These are phyloP conservation scores for Passalora sequoiae DNA, from an alignment of 2,329 filamentous ascomycete genomes.

Conservation along the genomic window DNA sequence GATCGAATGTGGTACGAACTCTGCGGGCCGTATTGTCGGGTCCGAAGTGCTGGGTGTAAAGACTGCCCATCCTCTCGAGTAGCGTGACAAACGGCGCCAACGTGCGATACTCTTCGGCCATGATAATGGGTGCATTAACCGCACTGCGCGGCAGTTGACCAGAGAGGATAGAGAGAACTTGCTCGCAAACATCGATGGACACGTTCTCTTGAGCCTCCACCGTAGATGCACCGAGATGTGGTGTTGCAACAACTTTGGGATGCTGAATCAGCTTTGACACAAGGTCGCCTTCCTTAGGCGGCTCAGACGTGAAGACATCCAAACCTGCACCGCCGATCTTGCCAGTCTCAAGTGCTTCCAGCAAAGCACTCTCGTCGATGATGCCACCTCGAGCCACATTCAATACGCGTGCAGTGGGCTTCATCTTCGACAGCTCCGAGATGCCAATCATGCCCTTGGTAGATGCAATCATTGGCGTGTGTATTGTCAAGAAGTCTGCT, in stretches of 20 bases:
- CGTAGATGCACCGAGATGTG: slow-evolving; percentile 74
- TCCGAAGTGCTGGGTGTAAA: slow-evolving; percentile 73
- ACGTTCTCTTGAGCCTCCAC: slow-evolving; percentile 81
- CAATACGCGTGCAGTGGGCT: slow-evolving; percentile 64
- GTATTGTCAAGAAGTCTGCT: slow-evolving; percentile 73
- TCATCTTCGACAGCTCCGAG: slow-evolving; percentile 65
- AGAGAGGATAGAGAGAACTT: slow-evolving; percentile 67
- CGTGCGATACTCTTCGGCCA: slow-evolving; percentile 73
- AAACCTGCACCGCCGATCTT: slow-evolving; percentile 72
- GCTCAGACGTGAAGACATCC: slow-evolving; percentile 75
- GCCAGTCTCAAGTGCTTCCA: slow-evolving; percentile 64
- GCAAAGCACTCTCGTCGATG: slow-evolving; percentile 68
- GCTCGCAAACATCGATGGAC: slow-evolving; percentile 74
- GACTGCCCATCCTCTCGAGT: slow-evolving; percentile 70
- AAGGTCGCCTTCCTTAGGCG: slow-evolving; percentile 54
- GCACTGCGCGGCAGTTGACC: slow-evolving; percentile 67
- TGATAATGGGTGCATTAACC: slow-evolving; percentile 75
- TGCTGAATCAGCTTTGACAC: slow-evolving; percentile 62
- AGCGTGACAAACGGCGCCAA: slow-evolving; percentile 71
- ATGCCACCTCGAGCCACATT: slow-evolving; percentile 78
- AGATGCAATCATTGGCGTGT: slow-evolving; percentile 72
- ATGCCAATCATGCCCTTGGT: slow-evolving; percentile 69
- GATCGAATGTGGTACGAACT: slow-evolving; percentile 65
- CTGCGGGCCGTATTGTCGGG: slow-evolving; percentile 32
- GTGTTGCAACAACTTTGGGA: slow-evolving; percentile 68